These are phyloP conservation scores for Pseudozyma thailandica DNA, from an alignment of 1,284 basidiomycete genomes.

Conservation along the genomic window DNA sequence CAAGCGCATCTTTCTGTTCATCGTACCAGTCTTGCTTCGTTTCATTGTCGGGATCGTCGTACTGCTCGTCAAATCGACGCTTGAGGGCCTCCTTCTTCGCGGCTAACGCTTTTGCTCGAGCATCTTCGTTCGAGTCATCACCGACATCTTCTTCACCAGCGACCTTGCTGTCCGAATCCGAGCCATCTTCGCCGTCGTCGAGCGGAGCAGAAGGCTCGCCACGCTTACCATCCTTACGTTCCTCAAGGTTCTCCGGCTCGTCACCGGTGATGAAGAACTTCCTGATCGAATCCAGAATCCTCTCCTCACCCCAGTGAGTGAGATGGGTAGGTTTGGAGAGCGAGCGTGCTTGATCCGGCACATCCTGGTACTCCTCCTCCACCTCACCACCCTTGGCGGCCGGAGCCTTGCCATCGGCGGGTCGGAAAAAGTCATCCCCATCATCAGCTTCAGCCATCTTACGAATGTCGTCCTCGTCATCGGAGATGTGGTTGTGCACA, in stretches of 20 bases:
- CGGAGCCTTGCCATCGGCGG: slow-evolving; percentile 65
- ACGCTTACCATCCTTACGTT: slow-evolving; percentile 44
- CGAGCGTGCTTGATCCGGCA: slow-evolving; percentile 79
- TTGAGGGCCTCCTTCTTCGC: slow-evolving; percentile 91
- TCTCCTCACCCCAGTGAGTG: slow-evolving; percentile 82
- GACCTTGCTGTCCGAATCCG: slow-evolving; percentile 67
- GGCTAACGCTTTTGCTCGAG: slow-evolving; percentile 75
- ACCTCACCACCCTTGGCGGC: slow-evolving; percentile 61
- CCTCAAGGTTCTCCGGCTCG: slow-evolving; percentile 48
- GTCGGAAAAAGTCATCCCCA: slow-evolving; percentile 79
- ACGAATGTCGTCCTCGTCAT: slow-evolving; percentile 23
- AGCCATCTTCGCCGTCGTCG: slow-evolving; percentile 66
- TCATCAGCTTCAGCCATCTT: background rate
- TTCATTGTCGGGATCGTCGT: slow-evolving; percentile 81
- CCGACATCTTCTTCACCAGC: slow-evolving; percentile 68
- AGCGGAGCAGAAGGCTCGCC: slow-evolving; percentile 29
- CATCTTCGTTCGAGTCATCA: slow-evolving; percentile 68
- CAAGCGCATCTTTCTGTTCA: slow-evolving; percentile 88
- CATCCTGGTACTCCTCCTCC: slow-evolving; percentile 69
- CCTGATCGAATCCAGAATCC: slow-evolving; percentile 84
- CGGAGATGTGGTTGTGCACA: slow-evolving; percentile 5
- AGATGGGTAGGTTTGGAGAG: slow-evolving; percentile 72
- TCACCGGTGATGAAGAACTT: slow-evolving; percentile 89
- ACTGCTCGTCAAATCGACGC: slow-evolving; percentile 94
- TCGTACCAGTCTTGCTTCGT: slow-evolving; percentile 65